Evolutionary conservation across 2,329 filamentous ascomycete species (phyloP), one percentile per base, ranked within the genome.

Genomic region (Phialophora tarda): DNA sequence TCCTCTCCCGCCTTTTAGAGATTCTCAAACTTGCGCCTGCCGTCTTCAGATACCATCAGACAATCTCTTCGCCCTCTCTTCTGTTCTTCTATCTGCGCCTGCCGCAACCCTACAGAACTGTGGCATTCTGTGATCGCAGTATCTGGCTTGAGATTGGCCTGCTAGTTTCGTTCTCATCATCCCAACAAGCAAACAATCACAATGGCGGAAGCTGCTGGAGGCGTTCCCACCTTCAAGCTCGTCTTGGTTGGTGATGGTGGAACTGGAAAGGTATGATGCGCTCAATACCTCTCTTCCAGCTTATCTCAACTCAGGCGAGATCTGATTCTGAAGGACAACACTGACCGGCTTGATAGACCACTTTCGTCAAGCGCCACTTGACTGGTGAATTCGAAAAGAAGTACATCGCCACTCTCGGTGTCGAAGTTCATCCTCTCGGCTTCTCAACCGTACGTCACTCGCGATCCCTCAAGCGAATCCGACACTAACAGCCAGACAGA

Each of bases 341-440:
- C 67, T 69, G 30, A 69, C 63, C 11, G 21, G 54, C 58, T 41
- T 61, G 65, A 73, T 79, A 99, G 95, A 99, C 95, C 81, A 99
- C 95, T 80, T 99, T 99, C 83, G 95, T 99, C 87, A 99, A 99
- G 91, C 95, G 95, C 80, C 95, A 99, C 85, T 88, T 98, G 89
- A 99, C 95, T 79, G 95, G 95, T 82, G 95, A 99, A 82, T 99
- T 99, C 81, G 95, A 99, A 86, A 99, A 99, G 91, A 99, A 98
- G 87, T 99, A 99, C 86, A 98, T 99, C 82, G 95, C 95, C 77
- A 99, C 95, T 68, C 92, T 99, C 73, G 95, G 95, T 90, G 95
- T 99, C 80, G 95, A 99, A 83, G 95, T 99, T 74, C 95, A 99
- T 87, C 95, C 95, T 81, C 92, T 99, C 73, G 91, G 89, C 78